Percentiles rank a stretch among this genome's conserved stretches.
phyloP scores from a whole-genome alignment of 2,329 filamentous ascomycete species.

The Grosmannia penicillata region DNA sequence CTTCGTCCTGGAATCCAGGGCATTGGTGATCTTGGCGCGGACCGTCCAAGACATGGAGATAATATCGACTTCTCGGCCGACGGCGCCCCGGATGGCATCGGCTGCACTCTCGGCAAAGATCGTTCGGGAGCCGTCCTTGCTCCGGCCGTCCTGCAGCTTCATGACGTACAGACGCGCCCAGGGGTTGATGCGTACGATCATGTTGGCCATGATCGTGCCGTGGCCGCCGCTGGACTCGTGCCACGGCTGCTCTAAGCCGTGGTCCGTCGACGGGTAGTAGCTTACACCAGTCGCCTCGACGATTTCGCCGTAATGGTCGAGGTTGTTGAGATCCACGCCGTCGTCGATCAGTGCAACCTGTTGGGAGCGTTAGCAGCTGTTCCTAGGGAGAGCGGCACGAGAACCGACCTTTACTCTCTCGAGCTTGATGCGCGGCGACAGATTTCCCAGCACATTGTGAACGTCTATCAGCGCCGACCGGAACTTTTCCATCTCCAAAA shows the following conservation, averaged over 20 bases:
- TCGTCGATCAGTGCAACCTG: constrained; percentile 23
- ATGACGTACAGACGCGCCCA: constrained; percentile 11
- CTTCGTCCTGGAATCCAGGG: background rate
- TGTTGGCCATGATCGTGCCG: constrained; percentile 16
- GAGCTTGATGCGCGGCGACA: constrained; percentile 6
- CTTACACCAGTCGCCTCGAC: constrained; percentile 14
- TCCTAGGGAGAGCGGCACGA: no score
- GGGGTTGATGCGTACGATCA: constrained; percentile 15
- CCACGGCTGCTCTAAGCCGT: constrained; percentile 12
- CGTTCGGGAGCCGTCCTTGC: constrained; percentile 1
- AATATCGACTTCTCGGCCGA: constrained; percentile 16
- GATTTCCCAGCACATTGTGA: background rate
- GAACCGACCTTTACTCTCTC: constrained; percentile 12
- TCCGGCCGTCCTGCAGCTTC: constrained; percentile 10
- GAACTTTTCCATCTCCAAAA: constrained; percentile 14
- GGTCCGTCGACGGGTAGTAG: constrained; percentile 12
- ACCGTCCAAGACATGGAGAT: constrained; percentile 25
- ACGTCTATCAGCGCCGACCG: constrained; percentile 6
- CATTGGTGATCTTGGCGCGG: constrained; percentile 1
- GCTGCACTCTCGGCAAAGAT: constrained; percentile 1
- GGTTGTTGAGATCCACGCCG: constrained; percentile 18
- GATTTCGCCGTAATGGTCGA: constrained; percentile 10
- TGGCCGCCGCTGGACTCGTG: constrained; percentile 16
- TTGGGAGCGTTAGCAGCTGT: background rate
- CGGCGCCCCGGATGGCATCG: constrained; percentile 18